phyloP scores from a whole-genome alignment of 139 green algal genomes.

The Coccomyxa sp. region DNA sequence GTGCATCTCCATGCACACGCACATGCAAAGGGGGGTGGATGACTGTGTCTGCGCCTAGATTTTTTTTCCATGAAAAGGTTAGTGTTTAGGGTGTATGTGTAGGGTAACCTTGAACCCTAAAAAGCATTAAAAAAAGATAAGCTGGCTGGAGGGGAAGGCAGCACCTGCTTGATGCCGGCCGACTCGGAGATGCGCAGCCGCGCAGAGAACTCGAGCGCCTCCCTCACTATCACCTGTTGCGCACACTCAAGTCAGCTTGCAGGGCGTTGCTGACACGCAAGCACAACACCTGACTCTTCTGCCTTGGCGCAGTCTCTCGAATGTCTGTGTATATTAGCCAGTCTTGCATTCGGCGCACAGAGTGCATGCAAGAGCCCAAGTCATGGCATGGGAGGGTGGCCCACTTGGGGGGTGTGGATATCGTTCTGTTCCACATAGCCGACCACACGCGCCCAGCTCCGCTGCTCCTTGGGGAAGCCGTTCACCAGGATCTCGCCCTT shows the following conservation, averaged over 20 bases:
- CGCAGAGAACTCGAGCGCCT: conserved; percentile 58
- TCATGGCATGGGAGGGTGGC: not conserved
- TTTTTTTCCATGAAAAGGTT: too few relatives aligned
- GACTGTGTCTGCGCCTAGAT: too few relatives aligned
- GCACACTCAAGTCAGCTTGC: not conserved
- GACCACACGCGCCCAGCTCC: conserved; percentile 56
- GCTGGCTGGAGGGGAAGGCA: too few relatives aligned
- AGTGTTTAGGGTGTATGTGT: too few relatives aligned
- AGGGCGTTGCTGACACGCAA: not conserved
- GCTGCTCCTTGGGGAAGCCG: conserved; percentile 62
- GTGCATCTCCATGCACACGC: too few relatives aligned
- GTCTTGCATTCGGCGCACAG: not conserved
- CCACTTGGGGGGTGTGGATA: conserved; percentile 20
- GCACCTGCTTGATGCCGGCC: conserved; percentile 17
- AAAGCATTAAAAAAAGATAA: too few relatives aligned
- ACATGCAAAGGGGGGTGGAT: too few relatives aligned
- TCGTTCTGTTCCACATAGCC: conserved; percentile 47
- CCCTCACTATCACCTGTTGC: conserved; percentile 46
- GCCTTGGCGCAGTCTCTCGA: not conserved
- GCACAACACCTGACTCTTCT: not conserved
- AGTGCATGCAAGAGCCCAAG: too few relatives aligned
- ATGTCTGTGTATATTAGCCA: not conserved
- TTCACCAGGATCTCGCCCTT: conserved; percentile 62
- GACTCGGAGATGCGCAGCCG: conserved; percentile 47
- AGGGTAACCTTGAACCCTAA: too few relatives aligned